Percentiles rank a stretch among this genome's conserved stretches.
Evolutionary conservation across 768 basidiomycete genomes (phyloP).

Genomic region (Amanita muscaria): DNA sequence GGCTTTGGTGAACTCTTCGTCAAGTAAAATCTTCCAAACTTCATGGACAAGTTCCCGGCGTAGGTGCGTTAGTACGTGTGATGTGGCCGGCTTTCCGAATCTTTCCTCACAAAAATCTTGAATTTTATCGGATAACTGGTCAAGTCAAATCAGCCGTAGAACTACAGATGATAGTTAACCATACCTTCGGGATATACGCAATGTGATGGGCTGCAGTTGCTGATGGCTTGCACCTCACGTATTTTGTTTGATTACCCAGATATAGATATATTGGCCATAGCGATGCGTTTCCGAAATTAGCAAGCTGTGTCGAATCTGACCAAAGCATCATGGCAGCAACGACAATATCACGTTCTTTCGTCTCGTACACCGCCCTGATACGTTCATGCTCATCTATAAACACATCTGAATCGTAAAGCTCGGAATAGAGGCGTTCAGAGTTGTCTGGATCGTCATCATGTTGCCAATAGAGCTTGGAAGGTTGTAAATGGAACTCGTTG

Average conservation of each 20-base stretch:
- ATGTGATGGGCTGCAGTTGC: conserved; percentile 26
- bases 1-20: conserved; percentile 24
- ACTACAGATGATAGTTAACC: neutral
- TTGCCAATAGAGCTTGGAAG: neutral
- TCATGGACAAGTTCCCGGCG: conserved; percentile 25
- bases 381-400: neutral
- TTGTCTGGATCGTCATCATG: neutral
- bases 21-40: conserved; percentile 23
- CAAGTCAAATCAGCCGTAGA: neutral
- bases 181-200: conserved; percentile 32
- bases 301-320: conserved; percentile 2
- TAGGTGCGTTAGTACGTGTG: conserved; percentile 20
- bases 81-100: neutral
- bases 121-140: conserved; percentile 17
- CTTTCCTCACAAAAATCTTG: conserved; percentile 11
- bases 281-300: conserved; percentile 1
- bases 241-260: conserved; percentile 32
- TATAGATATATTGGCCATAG: conserved; percentile 6
- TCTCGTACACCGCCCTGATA: neutral
- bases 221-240: conserved; percentile 20
- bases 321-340: neutral
- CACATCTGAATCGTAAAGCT: neutral
- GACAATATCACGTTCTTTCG: neutral
- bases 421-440: neutral
- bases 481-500: neutral